Evolutionary conservation across 805 yeast species (phyloP), one percentile per base, ranked within the genome.

Genomic region (Limtongia smithiae): DNA sequence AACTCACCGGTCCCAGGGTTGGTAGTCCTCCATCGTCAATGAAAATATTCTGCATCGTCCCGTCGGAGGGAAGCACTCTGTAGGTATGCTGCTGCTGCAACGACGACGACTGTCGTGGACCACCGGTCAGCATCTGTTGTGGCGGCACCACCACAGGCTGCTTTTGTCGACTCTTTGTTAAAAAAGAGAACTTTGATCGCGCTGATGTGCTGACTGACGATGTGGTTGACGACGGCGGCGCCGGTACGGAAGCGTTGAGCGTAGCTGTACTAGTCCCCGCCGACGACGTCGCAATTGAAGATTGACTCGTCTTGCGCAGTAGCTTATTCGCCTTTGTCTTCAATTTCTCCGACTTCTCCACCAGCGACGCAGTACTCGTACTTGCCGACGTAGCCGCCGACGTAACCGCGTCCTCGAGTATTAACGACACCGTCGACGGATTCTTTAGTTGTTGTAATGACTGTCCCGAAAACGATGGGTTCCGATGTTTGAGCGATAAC

Each of bases 111-210:
- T 41, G 48, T 6, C 48, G 40, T 9, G 41, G 33, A n/a, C 55
- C 55, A 20, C 55, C 55, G 14, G 55, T 51, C 25, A 51, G 51
- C n/a, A 43, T 22, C 14, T 48, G 48, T n/a, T 36, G 39, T 7
- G 49, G 37, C 11, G 34, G 32, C 11, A 34, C 28, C 6, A 42
- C 21, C 4, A 52, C 14, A 21, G 55, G 15, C 15, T 33, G 41
- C 11, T 36, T 25, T 8, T 37, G 25, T 6, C 48, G 33, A 22
- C 38, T 38, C 18, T 46, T 41, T 30, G 41, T 37, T 14, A 51
- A 34, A 40, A 51, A 51, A 6, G 42, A 51, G 22, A 51, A 51
- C 5, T 53, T 39, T 7, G 56, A 44, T 21, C 9, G 43, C 33
- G 14, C 32, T 41, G 12, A 46, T 24, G 27, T 39, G 34, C 5